Conservation (phyloP, 129 eudicot species). For the Deinandra increscens region DNA sequence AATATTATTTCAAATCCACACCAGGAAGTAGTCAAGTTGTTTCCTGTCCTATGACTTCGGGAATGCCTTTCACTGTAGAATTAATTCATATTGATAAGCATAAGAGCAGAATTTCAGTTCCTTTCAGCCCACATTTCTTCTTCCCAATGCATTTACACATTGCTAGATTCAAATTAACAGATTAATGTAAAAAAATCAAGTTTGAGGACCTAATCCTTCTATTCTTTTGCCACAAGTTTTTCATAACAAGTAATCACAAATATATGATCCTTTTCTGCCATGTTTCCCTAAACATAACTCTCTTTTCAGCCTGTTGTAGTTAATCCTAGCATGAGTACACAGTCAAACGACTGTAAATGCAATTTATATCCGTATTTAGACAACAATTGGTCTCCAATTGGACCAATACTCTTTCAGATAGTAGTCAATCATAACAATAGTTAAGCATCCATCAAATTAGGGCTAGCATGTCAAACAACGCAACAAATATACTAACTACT, state of each 20-base stretch:
- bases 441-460: conserved; percentile 9
- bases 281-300: background rate
- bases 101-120: background rate
- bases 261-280: background rate
- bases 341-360: background rate
- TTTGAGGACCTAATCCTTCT: background rate
- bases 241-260: background rate
- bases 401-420: background rate
- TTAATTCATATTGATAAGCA: background rate
- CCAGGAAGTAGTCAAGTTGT: background rate
- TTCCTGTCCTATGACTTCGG: background rate
- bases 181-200: background rate
- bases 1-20: background rate
- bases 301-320: background rate
- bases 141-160: background rate
- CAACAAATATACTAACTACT: no score
- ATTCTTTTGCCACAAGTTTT: background rate
- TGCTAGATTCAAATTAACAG: background rate
- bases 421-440: background rate
- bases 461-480: conserved; percentile 13
- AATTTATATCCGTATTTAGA: background rate
- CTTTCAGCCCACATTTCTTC: conserved; percentile 6
- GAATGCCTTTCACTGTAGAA: background rate
- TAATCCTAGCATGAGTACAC: background rate
- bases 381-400: no score